Percentiles rank a stretch among this genome's conserved stretches.
phyloP scores from a whole-genome alignment of 75 land plant genomes.

The Gnetum montanum region DNA sequence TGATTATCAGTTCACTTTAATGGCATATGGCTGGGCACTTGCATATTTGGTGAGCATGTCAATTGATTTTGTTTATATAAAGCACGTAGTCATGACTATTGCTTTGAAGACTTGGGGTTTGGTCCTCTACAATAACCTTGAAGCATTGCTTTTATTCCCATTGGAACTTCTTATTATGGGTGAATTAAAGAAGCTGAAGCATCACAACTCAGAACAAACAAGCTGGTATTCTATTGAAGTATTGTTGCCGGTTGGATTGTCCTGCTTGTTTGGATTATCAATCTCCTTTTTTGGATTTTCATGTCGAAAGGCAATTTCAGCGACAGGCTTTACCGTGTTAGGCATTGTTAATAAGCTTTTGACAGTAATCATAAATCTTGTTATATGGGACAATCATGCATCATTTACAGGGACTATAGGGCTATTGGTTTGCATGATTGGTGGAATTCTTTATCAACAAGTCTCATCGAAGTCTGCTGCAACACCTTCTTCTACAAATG shows the following conservation, averaged over 20 bases:
- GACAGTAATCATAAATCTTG: slow-evolving; percentile 82
- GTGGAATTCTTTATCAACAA: slow-evolving; percentile 87
- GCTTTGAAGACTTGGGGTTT: slow-evolving; percentile 92
- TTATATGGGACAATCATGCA: slow-evolving; percentile 91
- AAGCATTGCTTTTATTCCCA: slow-evolving; percentile 81
- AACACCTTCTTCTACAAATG: slow-evolving; percentile 10
- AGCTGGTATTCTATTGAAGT: slow-evolving; percentile 65
- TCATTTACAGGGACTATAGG: slow-evolving; percentile 73
- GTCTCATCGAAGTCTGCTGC: slow-evolving; percentile 31
- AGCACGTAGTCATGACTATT: slow-evolving; percentile 95
- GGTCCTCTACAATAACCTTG: slow-evolving; percentile 89
- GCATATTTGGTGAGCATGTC: slow-evolving; percentile 89
- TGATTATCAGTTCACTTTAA: slow-evolving; percentile 71
- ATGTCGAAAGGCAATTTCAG: slow-evolving; percentile 78
- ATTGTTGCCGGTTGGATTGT: slow-evolving; percentile 71
- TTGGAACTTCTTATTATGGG: slow-evolving; percentile 86
- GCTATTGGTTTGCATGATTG: slow-evolving; percentile 75
- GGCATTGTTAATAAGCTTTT: slow-evolving; percentile 92
- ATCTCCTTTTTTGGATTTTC: slow-evolving; percentile 97
- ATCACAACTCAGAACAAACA: slow-evolving; percentile 40
- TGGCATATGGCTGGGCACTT: slow-evolving; percentile 77
- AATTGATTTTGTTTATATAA: slow-evolving; percentile 91
- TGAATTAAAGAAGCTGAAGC: slow-evolving; percentile 63
- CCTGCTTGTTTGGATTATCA: slow-evolving; percentile 80
- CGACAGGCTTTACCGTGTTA: slow-evolving; percentile 90